Percentiles rank a stretch among this genome's conserved stretches.
Conservation (phyloP, 495 filamentous ascomycete species). For the Apodospora peruviana region DNA sequence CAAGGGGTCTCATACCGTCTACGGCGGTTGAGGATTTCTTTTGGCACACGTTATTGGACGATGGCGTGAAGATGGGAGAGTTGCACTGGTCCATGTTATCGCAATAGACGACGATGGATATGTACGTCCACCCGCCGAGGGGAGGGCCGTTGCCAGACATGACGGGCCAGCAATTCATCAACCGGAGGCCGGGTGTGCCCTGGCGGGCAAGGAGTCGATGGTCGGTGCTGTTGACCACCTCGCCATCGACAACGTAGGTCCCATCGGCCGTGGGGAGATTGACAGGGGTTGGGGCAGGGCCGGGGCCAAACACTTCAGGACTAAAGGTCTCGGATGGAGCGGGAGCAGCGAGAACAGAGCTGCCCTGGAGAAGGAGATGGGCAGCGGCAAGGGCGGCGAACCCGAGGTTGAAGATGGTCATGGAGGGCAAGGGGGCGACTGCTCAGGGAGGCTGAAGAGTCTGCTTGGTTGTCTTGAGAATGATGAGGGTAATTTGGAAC, state of each 20-base stretch:
- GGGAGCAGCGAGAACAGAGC: background rate
- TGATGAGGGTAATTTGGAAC: background rate
- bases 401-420: background rate
- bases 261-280: background rate
- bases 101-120: background rate
- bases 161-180: background rate
- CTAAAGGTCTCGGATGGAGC: background rate
- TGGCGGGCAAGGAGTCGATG: background rate
- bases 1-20: background rate
- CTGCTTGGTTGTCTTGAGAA: background rate
- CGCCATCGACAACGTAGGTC: background rate
- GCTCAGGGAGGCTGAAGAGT: no score
- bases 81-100: background rate
- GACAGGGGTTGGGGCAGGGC: background rate
- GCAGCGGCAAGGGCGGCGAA: background rate
- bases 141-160: background rate
- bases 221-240: background rate
- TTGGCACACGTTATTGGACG: background rate
- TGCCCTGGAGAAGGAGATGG: background rate
- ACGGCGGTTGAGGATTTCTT: background rate
- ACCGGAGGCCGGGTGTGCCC: background rate
- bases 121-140: background rate
- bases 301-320: background rate
- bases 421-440: background rate
- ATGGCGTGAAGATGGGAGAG: background rate